A percentile compares a stretch with the other conserved stretches of the same genome.
phyloP scores from a whole-genome alignment of 306 rosid genomes.

The Cucumis hystrix region DNA sequence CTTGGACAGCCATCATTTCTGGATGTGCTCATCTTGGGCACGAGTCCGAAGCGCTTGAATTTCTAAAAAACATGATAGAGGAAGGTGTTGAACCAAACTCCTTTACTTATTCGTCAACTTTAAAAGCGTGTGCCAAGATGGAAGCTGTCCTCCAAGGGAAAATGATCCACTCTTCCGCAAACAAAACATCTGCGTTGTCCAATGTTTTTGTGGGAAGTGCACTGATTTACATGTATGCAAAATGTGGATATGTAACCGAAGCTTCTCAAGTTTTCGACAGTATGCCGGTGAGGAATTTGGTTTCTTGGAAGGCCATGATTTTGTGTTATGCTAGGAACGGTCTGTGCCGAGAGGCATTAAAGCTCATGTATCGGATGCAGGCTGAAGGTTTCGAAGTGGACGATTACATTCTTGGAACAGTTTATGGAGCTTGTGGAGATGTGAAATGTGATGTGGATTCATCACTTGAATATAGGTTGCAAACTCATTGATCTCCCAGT shows the following conservation, averaged over 20 bases:
- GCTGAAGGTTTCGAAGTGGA: conserved; percentile 70
- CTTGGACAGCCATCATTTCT: conserved; percentile 94
- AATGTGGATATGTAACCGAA: conserved; percentile 61
- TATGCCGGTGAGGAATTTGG: conserved; percentile 71
- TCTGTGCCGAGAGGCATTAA: conserved; percentile 57
- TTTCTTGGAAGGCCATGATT: conserved; percentile 88
- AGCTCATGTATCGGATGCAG: conserved; percentile 70
- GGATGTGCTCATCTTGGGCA: conserved; percentile 56
- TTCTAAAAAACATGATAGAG: conserved; percentile 55
- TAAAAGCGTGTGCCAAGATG: conserved; percentile 73
- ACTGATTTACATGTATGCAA: conserved; percentile 68
- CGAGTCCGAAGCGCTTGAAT: conserved; percentile 60
- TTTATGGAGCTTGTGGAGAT: conserved; percentile 55
- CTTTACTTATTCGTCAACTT: conserved; percentile 63
- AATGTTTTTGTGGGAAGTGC: conserved; percentile 83
- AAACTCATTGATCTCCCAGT: conserved; percentile 13
- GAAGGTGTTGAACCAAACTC: conserved; percentile 82
- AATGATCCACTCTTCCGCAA: conserved; percentile 64
- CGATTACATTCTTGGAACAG: conserved; percentile 50
- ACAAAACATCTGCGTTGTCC: conserved; percentile 47
- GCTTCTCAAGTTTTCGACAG: conserved; percentile 65
- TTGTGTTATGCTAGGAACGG: conserved; percentile 81
- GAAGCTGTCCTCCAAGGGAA: conserved; percentile 46
- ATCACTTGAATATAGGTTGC: conserved; percentile 25
- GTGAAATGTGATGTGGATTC: conserved; percentile 23